Base-by-base conservation (phyloP, 83 land plant species). In the Isoetes engelmannii region DNA sequence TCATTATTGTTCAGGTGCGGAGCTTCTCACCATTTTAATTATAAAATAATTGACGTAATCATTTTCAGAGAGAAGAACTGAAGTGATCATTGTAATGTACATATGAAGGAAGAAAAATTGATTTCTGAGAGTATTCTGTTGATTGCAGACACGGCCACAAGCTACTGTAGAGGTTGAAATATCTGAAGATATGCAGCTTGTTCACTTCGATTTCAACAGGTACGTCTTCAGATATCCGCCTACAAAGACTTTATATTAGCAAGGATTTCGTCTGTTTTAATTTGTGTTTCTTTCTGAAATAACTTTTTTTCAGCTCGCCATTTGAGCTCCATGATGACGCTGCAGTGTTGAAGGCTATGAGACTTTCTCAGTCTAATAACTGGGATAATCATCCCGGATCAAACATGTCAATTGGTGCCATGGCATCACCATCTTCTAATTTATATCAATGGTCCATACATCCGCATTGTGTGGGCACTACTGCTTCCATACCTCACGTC, bases 311-410 rank as follows among this genome's bases (percentile, higher is more conserved):
- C 92, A 92, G 98, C 68, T 89, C 98, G 4, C 98, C 96, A 4
- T 92, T 92, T 77, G 92, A 85, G 77, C 80, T 92, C 53, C 98
- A 87, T 46, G 98, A 92, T 70, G 98, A 92, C 73, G 83, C 89
- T 37, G 89, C 83, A 49, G 91, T 89, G 15, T 80, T 92, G 44
- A 92, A 92, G 80, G 92, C 87, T 57, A 87, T 92, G 98, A 82
- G 80, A 48, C 81, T 89, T 45, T 81, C 82, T 68, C 81, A 87
- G 71, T 80, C 73, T 5, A 65, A 63, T 20, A 20, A 64, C n/a
- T 50, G 69, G 42, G 21, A 65, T 55, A 80, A 77, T 48, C 71
- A 53, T 28, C 1, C 10, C 15, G 55, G 55, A 12, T 17, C 55
- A 51, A 51, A 15, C 55, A 12, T 51, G 55, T 12, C 55, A 18